Percentiles rank a stretch among this genome's conserved stretches.
Evolutionary conservation across 768 basidiomycete species (phyloP).

Genomic region (Trametes meyenii): DNA sequence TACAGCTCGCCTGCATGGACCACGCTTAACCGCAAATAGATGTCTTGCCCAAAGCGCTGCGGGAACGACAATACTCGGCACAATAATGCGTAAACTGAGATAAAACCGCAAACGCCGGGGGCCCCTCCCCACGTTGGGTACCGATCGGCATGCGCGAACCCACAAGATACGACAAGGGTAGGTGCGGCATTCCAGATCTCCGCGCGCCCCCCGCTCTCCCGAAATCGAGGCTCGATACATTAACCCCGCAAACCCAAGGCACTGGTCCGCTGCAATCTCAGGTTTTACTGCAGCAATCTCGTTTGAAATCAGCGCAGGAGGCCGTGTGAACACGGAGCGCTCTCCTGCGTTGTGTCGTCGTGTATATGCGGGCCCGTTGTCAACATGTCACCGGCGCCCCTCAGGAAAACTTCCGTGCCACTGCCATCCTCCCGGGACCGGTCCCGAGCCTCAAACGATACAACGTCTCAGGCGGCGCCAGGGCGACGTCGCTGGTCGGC

Average conservation of each 20-base stretch:
- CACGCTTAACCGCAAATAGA: constrained; percentile 12
- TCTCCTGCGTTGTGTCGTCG: not conserved
- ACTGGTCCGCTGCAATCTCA: constrained; percentile 3
- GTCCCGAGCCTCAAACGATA: not conserved
- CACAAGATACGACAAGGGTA: not conserved
- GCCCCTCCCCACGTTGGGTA: not conserved
- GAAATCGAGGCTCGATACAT: constrained; percentile 15
- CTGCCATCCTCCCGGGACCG: not conserved
- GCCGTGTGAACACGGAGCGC: constrained; percentile 7
- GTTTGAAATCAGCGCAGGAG: not conserved
- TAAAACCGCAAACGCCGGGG: not conserved
- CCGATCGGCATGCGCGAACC: not conserved
- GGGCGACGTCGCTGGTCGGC: constrained; percentile 6
- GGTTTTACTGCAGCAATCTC: not conserved
- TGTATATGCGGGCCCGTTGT: not conserved
- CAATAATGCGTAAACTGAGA: not conserved
- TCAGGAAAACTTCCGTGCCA: constrained; percentile 16
- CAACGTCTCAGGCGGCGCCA: not conserved
- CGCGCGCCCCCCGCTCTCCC: not conserved
- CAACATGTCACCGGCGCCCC: constrained; percentile 5
- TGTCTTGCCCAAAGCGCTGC: constrained; percentile 3
- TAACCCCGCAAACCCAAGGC: constrained; percentile 5
- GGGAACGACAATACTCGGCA: not conserved
- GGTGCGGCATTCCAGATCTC: constrained; percentile 9
- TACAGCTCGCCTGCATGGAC: not conserved